Percentiles rank a stretch among this genome's conserved stretches.
These are phyloP conservation scores for Neofusicoccum ribis DNA, from an alignment of 2,329 filamentous ascomycete species.

Conservation along the genomic window DNA sequence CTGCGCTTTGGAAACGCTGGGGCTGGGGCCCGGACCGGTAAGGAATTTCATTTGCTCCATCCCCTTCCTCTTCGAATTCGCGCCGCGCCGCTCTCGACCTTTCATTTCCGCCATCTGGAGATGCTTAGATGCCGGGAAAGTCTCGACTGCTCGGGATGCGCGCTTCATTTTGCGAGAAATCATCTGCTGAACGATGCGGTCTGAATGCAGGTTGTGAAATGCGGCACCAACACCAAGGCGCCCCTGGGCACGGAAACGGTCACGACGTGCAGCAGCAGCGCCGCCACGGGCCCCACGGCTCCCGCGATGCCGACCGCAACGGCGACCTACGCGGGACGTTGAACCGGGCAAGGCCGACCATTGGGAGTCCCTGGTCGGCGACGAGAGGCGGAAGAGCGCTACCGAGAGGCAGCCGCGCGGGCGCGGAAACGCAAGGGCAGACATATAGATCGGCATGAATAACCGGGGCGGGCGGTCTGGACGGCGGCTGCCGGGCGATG, in stretches of 20 bases:
- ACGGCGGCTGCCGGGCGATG: neutral
- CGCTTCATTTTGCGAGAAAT: neutral
- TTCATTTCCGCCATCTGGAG: conserved; percentile 15
- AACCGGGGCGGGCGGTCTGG: neutral
- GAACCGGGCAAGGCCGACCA: too few species aligned
- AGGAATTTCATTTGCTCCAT: neutral
- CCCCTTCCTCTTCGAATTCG: neutral
- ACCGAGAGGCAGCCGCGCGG: neutral
- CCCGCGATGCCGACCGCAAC: neutral
- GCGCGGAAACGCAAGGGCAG: neutral
- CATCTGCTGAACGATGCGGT: neutral
- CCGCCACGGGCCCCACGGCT: neutral
- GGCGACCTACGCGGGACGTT: too few species aligned
- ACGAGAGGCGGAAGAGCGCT: neutral
- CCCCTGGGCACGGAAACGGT: conserved; percentile 7
- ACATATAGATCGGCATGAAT: conserved; percentile 2
- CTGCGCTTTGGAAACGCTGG: conserved; percentile 26
- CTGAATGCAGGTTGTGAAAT: conserved; percentile 6
- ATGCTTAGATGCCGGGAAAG: neutral
- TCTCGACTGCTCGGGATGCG: neutral
- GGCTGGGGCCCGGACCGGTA: conserved; percentile 30
- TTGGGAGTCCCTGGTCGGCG: too few species aligned
- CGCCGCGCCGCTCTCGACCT: neutral
- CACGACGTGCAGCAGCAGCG: neutral
- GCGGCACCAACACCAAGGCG: neutral